phyloP scores from a whole-genome alignment of 352 stramenopile genomes.

The Thraustochytrium striatum region DNA sequence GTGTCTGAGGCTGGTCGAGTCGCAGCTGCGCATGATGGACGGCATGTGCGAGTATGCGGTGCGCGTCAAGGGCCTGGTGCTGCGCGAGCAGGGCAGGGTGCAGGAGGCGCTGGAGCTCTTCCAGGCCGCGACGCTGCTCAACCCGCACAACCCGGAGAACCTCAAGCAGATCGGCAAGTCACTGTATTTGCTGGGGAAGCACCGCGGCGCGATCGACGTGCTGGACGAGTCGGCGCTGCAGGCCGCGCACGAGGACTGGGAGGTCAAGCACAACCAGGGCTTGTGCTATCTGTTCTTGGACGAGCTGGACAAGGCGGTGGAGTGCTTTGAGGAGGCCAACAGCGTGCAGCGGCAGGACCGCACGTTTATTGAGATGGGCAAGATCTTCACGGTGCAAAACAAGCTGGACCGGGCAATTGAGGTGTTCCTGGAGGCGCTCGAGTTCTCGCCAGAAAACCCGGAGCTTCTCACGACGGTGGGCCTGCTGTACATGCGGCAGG shows the following conservation, averaged over 20 bases:
- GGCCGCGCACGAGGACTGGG: conserved; percentile 76
- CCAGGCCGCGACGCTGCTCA: conserved; percentile 81
- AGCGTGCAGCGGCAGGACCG: conserved; percentile 80
- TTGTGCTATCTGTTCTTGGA: conserved; percentile 85
- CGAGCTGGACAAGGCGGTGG: conserved; percentile 76
- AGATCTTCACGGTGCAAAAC: conserved; percentile 73
- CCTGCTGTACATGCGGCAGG: conserved; percentile 77
- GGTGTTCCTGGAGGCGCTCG: conserved; percentile 81
- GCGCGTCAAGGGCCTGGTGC: conserved; percentile 83
- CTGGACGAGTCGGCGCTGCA: conserved; percentile 53
- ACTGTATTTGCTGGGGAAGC: conserved; percentile 69
- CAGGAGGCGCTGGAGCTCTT: conserved; percentile 83
- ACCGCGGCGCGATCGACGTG: conserved; percentile 48
- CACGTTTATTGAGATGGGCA: conserved; percentile 83
- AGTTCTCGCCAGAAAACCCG: conserved; percentile 85
- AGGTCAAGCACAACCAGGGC: conserved; percentile 84
- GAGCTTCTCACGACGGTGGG: conserved; percentile 83
- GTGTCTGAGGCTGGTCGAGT: conserved; percentile 79
- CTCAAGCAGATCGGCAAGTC: conserved; percentile 73
- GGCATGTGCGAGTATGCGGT: conserved; percentile 83
- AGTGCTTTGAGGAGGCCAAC: conserved; percentile 82
- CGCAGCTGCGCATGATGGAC: conserved; percentile 71
- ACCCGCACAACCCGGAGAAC: conserved; percentile 81
- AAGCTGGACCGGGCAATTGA: conserved; percentile 76
- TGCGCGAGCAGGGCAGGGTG: conserved; percentile 76